These are phyloP conservation scores for Daphne laureola DNA, from an alignment of 441 rosid genomes.

Conservation along the genomic window DNA sequence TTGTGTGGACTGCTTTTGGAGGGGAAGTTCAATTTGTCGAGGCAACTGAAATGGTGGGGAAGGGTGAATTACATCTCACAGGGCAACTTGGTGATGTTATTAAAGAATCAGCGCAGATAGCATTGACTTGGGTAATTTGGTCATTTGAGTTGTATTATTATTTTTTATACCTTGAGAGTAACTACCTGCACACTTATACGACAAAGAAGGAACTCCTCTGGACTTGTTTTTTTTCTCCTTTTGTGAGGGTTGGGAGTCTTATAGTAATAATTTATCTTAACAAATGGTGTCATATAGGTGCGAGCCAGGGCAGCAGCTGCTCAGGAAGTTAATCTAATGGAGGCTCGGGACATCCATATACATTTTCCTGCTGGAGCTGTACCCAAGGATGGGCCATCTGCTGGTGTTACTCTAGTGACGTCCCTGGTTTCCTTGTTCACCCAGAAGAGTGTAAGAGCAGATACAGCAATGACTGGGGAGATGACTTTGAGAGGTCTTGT, in stretches of 20 bases:
- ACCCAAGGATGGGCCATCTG: conserved; percentile 98
- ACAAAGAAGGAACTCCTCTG: too few species aligned
- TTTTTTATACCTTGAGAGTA: not conserved
- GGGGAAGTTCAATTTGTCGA: conserved; percentile 99
- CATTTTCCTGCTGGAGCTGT: conserved; percentile 99
- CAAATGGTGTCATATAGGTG: conserved; percentile 41
- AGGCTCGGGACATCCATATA: conserved; percentile 88
- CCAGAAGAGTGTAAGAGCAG: conserved; percentile 84
- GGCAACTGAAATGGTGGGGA: conserved; percentile 85
- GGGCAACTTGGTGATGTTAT: conserved; percentile 99
- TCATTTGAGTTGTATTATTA: conserved; percentile 1
- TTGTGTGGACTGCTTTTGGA: conserved; percentile 95
- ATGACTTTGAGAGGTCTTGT: conserved; percentile 99
- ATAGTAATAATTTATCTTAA: conserved; percentile 3
- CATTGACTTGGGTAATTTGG: conserved; percentile 89
- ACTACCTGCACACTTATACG: not conserved
- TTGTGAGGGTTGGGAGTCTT: not conserved
- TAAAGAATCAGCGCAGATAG: conserved; percentile 97
- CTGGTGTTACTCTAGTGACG: conserved; percentile 95
- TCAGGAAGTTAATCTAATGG: conserved; percentile 62
- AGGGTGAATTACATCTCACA: conserved; percentile 91
- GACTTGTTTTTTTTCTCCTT: not conserved
- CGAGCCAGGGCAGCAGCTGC: conserved; percentile 72
- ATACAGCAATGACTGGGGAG: conserved; percentile 99
- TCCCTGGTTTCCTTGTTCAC: conserved; percentile 87